Percentiles rank a stretch among this genome's conserved stretches.
Evolutionary conservation across 2,329 filamentous ascomycete species (phyloP).

Genomic region (Phyllosticta citribraziliensis): DNA sequence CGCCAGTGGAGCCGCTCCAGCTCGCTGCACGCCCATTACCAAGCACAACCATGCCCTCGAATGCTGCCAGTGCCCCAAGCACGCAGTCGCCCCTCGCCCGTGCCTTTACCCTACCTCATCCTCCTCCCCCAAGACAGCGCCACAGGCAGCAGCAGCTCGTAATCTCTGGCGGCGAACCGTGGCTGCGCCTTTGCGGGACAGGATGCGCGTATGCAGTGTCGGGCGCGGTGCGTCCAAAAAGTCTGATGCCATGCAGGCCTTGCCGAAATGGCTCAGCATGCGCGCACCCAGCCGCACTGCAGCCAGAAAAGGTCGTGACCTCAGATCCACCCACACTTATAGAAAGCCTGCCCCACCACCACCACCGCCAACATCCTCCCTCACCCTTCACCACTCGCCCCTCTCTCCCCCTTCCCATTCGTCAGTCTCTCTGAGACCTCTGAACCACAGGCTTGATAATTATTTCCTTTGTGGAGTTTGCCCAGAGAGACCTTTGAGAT

Average conservation of each 20-base stretch:
- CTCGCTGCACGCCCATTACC: background rate
- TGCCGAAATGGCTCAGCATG: slow-evolving; percentile 9
- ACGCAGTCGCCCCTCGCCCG: background rate
- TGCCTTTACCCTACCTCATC: background rate
- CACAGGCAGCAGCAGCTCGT: background rate
- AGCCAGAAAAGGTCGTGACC: slow-evolving; percentile 7
- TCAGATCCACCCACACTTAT: slow-evolving; percentile 11
- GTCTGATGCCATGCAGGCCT: slow-evolving; percentile 11
- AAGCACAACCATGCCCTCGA: background rate
- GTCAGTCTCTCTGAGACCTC: slow-evolving; percentile 26
- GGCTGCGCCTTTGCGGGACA: background rate
- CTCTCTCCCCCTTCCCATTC: slow-evolving; percentile 34
- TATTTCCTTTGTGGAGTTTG: slow-evolving; percentile 21
- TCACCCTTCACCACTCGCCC: slow-evolving; percentile 32
- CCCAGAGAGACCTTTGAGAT: slow-evolving; percentile 23
- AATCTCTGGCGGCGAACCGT: slow-evolving; percentile 2
- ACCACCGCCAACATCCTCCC: slow-evolving; percentile 27
- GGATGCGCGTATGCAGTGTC: slow-evolving; percentile 8
- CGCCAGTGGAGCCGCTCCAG: slow-evolving; percentile 5
- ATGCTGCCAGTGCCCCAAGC: background rate
- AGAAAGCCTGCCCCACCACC: slow-evolving; percentile 24
- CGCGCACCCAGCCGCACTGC: slow-evolving; percentile 9
- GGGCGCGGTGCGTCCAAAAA: slow-evolving; percentile 1
- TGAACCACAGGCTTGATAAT: slow-evolving; percentile 27
- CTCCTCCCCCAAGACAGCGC: background rate